phyloP scores from a whole-genome alignment of 1,139 yeast genomes.

The Kodamaea sp. region DNA sequence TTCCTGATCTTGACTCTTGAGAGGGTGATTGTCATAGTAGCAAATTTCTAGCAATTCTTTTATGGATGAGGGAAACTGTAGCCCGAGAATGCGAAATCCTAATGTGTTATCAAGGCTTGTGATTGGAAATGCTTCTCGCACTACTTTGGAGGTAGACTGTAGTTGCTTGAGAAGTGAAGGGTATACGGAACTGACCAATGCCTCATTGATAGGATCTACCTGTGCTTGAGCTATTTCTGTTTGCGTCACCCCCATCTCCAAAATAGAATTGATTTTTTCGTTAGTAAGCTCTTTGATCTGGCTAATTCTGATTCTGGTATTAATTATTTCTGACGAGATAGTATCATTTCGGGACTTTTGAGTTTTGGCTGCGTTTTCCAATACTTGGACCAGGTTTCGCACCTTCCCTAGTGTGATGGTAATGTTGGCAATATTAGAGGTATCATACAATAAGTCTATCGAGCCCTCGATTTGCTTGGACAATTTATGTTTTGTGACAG shows the following conservation, averaged over 20 bases:
- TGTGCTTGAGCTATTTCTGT: slow-evolving; percentile 33
- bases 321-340: slow-evolving; percentile 27
- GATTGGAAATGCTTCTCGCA: slow-evolving; percentile 32
- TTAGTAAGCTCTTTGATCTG: slow-evolving; percentile 20
- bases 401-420: slow-evolving; percentile 6
- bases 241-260: slow-evolving; percentile 22
- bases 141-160: slow-evolving; percentile 17
- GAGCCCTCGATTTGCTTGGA: slow-evolving; percentile 12
- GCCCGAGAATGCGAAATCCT: slow-evolving; percentile 34
- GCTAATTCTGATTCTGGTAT: slow-evolving; percentile 26
- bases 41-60: slow-evolving; percentile 32
- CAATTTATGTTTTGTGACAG: slow-evolving; percentile 13
- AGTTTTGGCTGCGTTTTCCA: slow-evolving; percentile 21
- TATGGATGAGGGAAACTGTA: slow-evolving; percentile 38
- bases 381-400: slow-evolving; percentile 3
- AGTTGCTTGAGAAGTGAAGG: slow-evolving; percentile 25
- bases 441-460: slow-evolving; percentile 15
- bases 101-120: slow-evolving; percentile 23
- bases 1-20: slow-evolving; percentile 9
- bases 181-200: slow-evolving; percentile 20
- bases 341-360: slow-evolving; percentile 29
- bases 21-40: slow-evolving; percentile 23
- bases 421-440: slow-evolving; percentile 14
- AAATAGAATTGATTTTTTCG: slow-evolving; percentile 19
- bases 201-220: slow-evolving; percentile 28